Base-by-base conservation (phyloP, 441 rosid genomes). In the Erysimum cheiri region DNA sequence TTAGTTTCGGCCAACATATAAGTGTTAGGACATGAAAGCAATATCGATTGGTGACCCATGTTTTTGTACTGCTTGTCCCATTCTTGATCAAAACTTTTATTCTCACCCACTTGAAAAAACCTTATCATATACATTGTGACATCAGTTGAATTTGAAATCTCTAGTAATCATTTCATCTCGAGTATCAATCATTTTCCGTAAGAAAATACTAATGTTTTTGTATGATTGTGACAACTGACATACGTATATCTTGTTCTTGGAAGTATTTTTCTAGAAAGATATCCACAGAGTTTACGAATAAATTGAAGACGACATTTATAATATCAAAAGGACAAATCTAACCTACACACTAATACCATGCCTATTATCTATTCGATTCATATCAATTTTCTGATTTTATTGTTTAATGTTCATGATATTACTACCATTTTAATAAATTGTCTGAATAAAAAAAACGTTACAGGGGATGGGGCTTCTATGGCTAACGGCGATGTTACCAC, bases 401-500 rank as follows among this genome's bases (percentile, higher is more conserved):
- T 29, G 13, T n/a, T 46, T 13, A 58, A 11, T 35, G 9, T 5
- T 56, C 0, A 4, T 15, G 60, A 33, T 33, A 8, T 31, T 15
- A 56, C 8, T 4, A 17, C 29, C 9, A 10, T 5, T 46, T 31
- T 3, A 44, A 29, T 11, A 13, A 53, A 52, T 55, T 15, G 11
- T 71, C 2, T 60, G 9, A 50, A 60, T 61, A 0, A 41, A 28
- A 67, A 67, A 68, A 37, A n/a, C 68, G 40, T 69, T 63, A 39
- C 83, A 91, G 98, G 98, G 98, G 19, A 86, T 83, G 81, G 60
- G 74, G 52, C 70, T 88, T 6, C 67, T 93, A 52, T 93, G 97
- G 97, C 63, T 87, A 75, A 93, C 97, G 14, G 84, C 97, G 0
- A 82, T 83, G 89, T 63, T 93, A 70, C 92, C 87, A 0, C 78